Base-by-base conservation (phyloP, 345 rosid species). In the Psidium guajava region DNA sequence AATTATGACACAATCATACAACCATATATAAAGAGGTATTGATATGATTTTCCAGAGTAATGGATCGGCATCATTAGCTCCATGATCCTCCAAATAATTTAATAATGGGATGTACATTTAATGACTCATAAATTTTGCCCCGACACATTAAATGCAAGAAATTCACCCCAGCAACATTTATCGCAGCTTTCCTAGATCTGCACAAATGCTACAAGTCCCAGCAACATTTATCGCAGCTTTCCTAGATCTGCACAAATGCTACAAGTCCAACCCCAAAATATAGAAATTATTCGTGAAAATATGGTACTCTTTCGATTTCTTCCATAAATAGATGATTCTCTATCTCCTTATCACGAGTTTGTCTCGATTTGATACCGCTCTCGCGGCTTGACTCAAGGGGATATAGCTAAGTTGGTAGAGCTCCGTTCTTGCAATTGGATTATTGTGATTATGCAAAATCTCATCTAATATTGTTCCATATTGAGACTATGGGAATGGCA, bases 401-500 rank as follows among this genome's bases (percentile, higher is more conserved):
- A 47, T 47, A 47, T 47, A 47, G 10, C 10, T 47, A 2, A 47
- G 49, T 47, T 6, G 49, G 49, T 8, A 8, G 10, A 47, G 49
- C 49, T 47, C 49, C 10, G 8, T 10, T 47, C 49, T 47, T 47
- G 8, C 49, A 8, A 47, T 47, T 47, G 49, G 49, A 10, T 47
- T 1, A 47, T 47, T 42, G 44, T 6, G 44, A 5, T 42, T 47
- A 47, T 2, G 18, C 44, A 8, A 64, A 32, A 69, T 32, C 75
- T 36, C 24, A 18, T 4, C 0, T 28, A 0, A 28, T 15, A 28
- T 42, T 61, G 28, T 28, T 0, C 0, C 11, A 61, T 0, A 28
- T 61, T 61, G 8, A 6, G 0, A n/a, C 14, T 5, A 13, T 27
- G 5, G 5, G 6, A n/a, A n/a, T n/a, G n/a, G n/a, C n/a, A n/a